Evolutionary conservation across 2,329 filamentous ascomycete species (phyloP).

Genomic region (Graphilbum fragrans): DNA sequence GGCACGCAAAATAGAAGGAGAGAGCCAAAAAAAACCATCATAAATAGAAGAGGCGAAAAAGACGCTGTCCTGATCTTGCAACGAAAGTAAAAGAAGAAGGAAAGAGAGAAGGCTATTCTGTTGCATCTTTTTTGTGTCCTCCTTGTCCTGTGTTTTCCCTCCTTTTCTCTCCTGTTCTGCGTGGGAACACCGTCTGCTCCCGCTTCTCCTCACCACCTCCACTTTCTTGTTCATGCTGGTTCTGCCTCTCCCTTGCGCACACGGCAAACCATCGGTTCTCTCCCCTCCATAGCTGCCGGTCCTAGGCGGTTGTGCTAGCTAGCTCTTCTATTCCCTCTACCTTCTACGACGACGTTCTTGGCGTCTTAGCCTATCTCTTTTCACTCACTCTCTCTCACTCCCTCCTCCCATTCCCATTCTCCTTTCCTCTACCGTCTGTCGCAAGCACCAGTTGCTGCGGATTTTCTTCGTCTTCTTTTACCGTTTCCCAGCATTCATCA

Average conservation of each 20-base stretch:
- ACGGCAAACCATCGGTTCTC: too few species aligned
- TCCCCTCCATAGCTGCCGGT: too few species aligned
- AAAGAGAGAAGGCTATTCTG: background rate
- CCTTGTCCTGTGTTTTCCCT: background rate
- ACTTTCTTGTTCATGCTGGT: too few species aligned
- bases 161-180: conserved; percentile 1
- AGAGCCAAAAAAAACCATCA: background rate
- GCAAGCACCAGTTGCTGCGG: background rate
- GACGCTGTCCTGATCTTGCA: too few species aligned
- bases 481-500: background rate
- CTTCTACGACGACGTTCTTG: too few species aligned
- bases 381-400: background rate
- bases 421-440: background rate
- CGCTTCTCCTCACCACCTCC: too few species aligned
- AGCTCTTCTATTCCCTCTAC: too few species aligned
- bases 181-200: background rate
- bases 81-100: too few species aligned
- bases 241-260: too few species aligned
- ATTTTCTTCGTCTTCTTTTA: background rate
- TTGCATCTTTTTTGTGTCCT: background rate
- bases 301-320: too few species aligned
- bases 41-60: conserved; percentile 1
- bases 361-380: background rate
- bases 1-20: background rate
- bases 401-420: background rate